Evolutionary conservation across 768 basidiomycete species (phyloP).

Genomic region (Lentinula boryana): DNA sequence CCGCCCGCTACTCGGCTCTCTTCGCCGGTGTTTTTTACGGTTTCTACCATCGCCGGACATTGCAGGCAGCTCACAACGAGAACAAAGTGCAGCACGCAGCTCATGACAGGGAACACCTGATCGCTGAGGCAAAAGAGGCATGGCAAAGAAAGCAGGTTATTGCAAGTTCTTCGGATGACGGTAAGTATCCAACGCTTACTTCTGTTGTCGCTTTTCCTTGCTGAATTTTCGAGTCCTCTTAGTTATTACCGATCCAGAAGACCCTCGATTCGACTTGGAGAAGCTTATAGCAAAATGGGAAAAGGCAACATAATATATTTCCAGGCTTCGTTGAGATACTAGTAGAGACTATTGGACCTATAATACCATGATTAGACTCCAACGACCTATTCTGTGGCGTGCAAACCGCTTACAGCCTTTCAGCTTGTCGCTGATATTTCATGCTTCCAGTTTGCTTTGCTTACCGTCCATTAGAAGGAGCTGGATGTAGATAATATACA

Average conservation of each 20-base stretch:
- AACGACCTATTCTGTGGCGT: neutral
- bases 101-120: constrained; percentile 68
- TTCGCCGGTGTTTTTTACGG: constrained; percentile 85
- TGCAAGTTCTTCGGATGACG: constrained; percentile 39
- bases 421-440: neutral
- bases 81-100: constrained; percentile 69
- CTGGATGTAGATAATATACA: neutral
- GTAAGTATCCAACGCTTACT: constrained; percentile 34
- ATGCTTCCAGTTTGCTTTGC: neutral
- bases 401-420: neutral
- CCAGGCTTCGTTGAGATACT: neutral
- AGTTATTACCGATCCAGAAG: constrained; percentile 93
- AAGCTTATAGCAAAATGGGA: constrained; percentile 77
- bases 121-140: constrained; percentile 84
- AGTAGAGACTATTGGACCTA: neutral
- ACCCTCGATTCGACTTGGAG: constrained; percentile 95
- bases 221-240: constrained; percentile 6
- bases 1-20: constrained; percentile 91
- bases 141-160: constrained; percentile 76
- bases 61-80: constrained; percentile 76
- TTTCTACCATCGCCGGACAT: constrained; percentile 83
- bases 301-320: constrained; percentile 42
- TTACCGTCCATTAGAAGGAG: neutral
- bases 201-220: neutral
- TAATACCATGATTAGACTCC: neutral